Evolutionary conservation across 106 monocot genomes (phyloP), one percentile per base, ranked within the genome.

Genomic region (Dactylorhiza incarnata): DNA sequence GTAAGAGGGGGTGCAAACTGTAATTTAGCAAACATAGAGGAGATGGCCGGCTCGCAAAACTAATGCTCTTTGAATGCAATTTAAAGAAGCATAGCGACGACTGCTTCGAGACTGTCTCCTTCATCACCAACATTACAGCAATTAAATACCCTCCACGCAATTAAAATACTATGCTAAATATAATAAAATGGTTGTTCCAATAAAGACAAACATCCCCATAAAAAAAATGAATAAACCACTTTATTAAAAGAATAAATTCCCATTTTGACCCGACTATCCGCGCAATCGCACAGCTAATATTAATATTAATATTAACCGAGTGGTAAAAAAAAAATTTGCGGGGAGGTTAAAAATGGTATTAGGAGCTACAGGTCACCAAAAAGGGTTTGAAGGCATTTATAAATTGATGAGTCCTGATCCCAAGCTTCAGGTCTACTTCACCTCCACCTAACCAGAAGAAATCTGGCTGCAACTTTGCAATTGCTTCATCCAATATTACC

Each of bases 371-470:
- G 49, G 70, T 85, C 63, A 96, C 93, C 48, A 96, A 58, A 73
- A 96, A 91, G 26, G 93, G 95, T 47, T 85, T 90, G 76, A 96
- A 19, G 61, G 87, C 79, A 73, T 43, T 81, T n/a, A 93, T 72
- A 50, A 93, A 96, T 77, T 96, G 84, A 47, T 85, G 44, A 59
- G 90, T 93, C 50, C 82, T 83, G 37, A 96, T 87, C 76, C 95
- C 90, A 49, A 96, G 90, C 82, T 93, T 96, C 48, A 91, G 87
- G 78, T 92, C 85, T 56, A 94, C 99, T 74, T 99, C 94, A 9
- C 94, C 99, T 51, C 94, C 99, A 20, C 94, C 99, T 76, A 99
- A 77, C 99, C 99, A 94, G 78, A 94, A 99, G 91, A 84, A 99
- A 85, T 89, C 86, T 22, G 90, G 87, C 23, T 87, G 78, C 83